Conservation (phyloP, 176 grass and related monocot genomes). For the Alopecurus myosuroides region DNA sequence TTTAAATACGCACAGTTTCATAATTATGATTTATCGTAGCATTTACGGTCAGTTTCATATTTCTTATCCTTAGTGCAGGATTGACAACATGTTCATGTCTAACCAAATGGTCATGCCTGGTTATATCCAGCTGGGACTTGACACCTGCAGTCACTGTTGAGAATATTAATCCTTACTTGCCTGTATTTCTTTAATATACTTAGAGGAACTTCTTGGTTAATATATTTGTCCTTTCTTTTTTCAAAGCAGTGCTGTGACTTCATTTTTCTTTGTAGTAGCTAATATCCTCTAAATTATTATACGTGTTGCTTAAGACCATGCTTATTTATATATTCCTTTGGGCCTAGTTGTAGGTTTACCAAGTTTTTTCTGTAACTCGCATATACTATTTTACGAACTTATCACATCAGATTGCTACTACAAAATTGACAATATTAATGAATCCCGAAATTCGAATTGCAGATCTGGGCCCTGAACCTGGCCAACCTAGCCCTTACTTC, state of each 20-base stretch:
- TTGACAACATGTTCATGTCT: neutral
- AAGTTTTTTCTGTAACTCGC: neutral
- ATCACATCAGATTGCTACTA: neutral
- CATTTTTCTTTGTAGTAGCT: neutral
- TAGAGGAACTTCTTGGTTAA: neutral
- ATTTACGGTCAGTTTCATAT: neutral
- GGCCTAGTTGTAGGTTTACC: neutral
- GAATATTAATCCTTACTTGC: neutral
- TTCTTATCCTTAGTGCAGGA: neutral
- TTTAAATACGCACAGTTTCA: neutral
- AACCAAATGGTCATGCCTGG: neutral
- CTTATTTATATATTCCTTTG: neutral
- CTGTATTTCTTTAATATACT: constrained; percentile 8
- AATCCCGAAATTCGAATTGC: neutral
- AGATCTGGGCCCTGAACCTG: neutral
- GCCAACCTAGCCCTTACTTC: neutral
- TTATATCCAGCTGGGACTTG: neutral
- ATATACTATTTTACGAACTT: neutral
- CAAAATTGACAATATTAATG: neutral
- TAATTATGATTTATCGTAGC: neutral
- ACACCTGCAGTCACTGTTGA: neutral
- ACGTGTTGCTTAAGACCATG: neutral
- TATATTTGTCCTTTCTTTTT: neutral
- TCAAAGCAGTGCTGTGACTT: neutral
- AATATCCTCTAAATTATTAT: neutral